Percentiles rank a stretch among this genome's conserved stretches.
phyloP scores from a whole-genome alignment of 176 grass and related monocot genomes.

The Ampelocalamus luodianensis region DNA sequence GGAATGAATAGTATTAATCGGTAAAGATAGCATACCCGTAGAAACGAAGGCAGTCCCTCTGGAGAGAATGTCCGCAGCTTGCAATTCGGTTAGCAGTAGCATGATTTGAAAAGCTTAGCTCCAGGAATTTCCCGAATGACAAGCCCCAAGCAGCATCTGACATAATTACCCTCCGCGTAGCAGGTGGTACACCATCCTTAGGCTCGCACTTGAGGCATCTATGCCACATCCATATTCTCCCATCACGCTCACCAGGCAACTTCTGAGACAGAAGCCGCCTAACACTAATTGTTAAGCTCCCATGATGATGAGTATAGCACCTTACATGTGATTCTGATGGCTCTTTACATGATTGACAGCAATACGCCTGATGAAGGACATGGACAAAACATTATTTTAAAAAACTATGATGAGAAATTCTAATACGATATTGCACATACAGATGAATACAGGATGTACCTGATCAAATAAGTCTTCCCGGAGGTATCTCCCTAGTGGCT shows the following conservation, averaged over 20 bases:
- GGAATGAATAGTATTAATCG: slow-evolving; percentile 28
- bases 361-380: slow-evolving; percentile 57
- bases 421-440: background rate
- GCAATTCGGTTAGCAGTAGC: slow-evolving; percentile 87
- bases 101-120: slow-evolving; percentile 95
- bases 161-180: slow-evolving; percentile 78
- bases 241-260: slow-evolving; percentile 80
- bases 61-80: slow-evolving; percentile 90
- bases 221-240: slow-evolving; percentile 99
- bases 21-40: slow-evolving; percentile 71
- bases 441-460: slow-evolving; percentile 49
- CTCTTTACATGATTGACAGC: slow-evolving; percentile 76
- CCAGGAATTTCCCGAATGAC: slow-evolving; percentile 95
- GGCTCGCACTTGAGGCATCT: slow-evolving; percentile 86
- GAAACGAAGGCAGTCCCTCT: slow-evolving; percentile 93
- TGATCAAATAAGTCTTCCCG: slow-evolving; percentile 85
- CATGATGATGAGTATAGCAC: slow-evolving; percentile 89
- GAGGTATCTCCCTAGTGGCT: slow-evolving; percentile 94
- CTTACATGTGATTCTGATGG: slow-evolving; percentile 77
- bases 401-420: slow-evolving; percentile 26
- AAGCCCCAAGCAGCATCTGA: slow-evolving; percentile 93
- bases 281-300: slow-evolving; percentile 82
- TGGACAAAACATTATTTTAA: slow-evolving; percentile 5
- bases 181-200: slow-evolving; percentile 80
- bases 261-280: slow-evolving; percentile 59